Evolutionary conservation across 2,329 filamentous ascomycete genomes (phyloP), one percentile per base, ranked within the genome.

Genomic region (Passalora sequoiae): DNA sequence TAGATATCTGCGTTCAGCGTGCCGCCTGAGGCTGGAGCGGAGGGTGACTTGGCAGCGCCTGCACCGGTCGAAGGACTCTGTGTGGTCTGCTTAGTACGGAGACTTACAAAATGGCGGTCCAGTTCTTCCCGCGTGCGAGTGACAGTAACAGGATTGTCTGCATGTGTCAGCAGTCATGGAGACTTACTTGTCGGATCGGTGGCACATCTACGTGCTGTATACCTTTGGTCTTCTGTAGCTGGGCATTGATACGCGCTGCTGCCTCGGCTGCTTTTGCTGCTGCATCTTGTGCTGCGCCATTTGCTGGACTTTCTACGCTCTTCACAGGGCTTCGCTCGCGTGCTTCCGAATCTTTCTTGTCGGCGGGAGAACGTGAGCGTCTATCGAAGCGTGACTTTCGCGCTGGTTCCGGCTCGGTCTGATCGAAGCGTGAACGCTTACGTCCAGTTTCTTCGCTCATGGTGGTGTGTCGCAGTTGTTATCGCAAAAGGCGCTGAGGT

Each of bases 121-220:
- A 36, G 19, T 36, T 36, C 33, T 20, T 36, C 33, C 16, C 33
- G 33, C 33, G 33, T 21, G 19, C 33, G 33, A 20, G 33, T 36
- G 33, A 36, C 33, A 20, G 24, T 20, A 24, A 20, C n/a, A n/a
- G n/a, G n/a, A n/a, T n/a, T 21, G 33, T 36, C 33, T 36, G 33
- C 6, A 36, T 15, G 19, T 33, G 45, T 58, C 49, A 51, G 49
- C 38, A 31, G 27, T n/a, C 38, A n/a, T 24, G 33, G 33, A 36
- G 33, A 36, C 69, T 60, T 68, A 81, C 77, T 53, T 78, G 72
- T 58, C 74, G 76, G 65, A 92, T 87, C 10, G 89, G 85, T 28
- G 88, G 86, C 12, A 91, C 87, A 57, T 95, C 89, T 57, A 89
- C 84, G 70, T 94, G 87, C 66, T 95, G 89, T 45, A 91, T 84